phyloP scores from a whole-genome alignment of 768 basidiomycete genomes.

The Russula sp. region DNA sequence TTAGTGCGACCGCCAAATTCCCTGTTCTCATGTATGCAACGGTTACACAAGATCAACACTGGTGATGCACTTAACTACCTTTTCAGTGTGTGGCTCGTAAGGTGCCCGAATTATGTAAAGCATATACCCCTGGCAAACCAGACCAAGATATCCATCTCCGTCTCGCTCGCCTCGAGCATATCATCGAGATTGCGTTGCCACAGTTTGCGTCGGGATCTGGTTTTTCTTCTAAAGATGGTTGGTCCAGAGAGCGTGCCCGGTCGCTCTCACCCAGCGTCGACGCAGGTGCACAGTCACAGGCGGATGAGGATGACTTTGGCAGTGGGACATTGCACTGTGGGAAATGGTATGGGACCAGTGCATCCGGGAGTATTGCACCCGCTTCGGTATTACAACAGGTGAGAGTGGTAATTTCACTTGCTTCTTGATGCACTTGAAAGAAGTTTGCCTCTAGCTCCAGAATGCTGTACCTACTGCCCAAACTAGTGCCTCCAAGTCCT shows the following conservation, averaged over 20 bases:
- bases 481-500: conserved; percentile 12
- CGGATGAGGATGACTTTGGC: conserved; percentile 69
- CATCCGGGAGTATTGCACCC: conserved; percentile 76
- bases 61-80: conserved; percentile 17
- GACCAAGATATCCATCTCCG: conserved; percentile 76
- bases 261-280: conserved; percentile 48
- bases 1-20: conserved; percentile 80
- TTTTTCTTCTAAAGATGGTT: conserved; percentile 25
- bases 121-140: conserved; percentile 80
- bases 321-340: conserved; percentile 77
- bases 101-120: conserved; percentile 81
- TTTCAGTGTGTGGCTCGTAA: conserved; percentile 73
- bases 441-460: conserved; percentile 37
- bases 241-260: conserved; percentile 31
- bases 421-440: background rate
- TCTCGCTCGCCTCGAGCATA: conserved; percentile 69
- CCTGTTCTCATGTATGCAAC: conserved; percentile 68
- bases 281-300: conserved; percentile 63
- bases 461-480: conserved; percentile 39
- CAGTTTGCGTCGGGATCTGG: conserved; percentile 51
- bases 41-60: conserved; percentile 5
- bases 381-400: conserved; percentile 77
- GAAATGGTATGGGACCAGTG: conserved; percentile 80
- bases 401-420: conserved; percentile 13
- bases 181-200: conserved; percentile 72